A percentile compares a stretch with the other conserved stretches of the same genome.
These are phyloP conservation scores for Trichophyton verrucosum DNA, from an alignment of 2,329 filamentous ascomycete species.

Conservation along the genomic window DNA sequence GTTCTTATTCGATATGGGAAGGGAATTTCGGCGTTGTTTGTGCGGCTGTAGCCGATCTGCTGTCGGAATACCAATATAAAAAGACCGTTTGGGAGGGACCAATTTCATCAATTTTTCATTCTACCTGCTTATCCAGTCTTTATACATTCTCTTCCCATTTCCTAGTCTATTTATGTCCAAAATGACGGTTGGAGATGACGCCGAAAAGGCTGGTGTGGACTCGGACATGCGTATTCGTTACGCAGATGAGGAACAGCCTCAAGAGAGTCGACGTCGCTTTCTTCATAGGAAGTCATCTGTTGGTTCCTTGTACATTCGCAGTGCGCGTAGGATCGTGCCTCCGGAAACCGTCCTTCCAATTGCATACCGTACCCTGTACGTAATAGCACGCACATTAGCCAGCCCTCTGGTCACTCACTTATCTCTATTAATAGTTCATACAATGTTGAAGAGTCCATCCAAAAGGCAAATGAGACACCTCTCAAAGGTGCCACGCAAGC, in stretches of 20 bases:
- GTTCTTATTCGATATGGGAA: not conserved
- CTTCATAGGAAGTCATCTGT: constrained; percentile 8
- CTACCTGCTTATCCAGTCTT: not conserved
- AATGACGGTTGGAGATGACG: constrained; percentile 2
- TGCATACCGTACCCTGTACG: constrained; percentile 13
- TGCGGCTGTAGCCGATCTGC: not conserved
- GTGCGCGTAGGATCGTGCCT: constrained; percentile 9
- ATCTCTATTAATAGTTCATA: constrained; percentile 9
- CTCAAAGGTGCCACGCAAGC: constrained; percentile 1
- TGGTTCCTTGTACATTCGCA: constrained; percentile 12
- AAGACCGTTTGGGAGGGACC: not conserved
- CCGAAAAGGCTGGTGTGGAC: constrained; percentile 5
- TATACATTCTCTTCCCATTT: not conserved
- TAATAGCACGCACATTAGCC: not conserved
- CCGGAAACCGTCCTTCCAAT: constrained; percentile 12
- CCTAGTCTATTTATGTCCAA: not conserved
- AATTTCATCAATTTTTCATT: not conserved
- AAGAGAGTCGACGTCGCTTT: constrained; percentile 5
- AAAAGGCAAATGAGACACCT: not conserved
- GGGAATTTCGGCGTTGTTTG: not conserved
- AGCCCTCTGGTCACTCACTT: not conserved
- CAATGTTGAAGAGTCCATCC: constrained; percentile 11
- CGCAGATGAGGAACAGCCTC: constrained; percentile 9
- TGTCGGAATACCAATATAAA: not conserved
- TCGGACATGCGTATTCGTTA: constrained; percentile 8